Conservation (phyloP, 768 basidiomycete species). For the Russula dissimulans region DNA sequence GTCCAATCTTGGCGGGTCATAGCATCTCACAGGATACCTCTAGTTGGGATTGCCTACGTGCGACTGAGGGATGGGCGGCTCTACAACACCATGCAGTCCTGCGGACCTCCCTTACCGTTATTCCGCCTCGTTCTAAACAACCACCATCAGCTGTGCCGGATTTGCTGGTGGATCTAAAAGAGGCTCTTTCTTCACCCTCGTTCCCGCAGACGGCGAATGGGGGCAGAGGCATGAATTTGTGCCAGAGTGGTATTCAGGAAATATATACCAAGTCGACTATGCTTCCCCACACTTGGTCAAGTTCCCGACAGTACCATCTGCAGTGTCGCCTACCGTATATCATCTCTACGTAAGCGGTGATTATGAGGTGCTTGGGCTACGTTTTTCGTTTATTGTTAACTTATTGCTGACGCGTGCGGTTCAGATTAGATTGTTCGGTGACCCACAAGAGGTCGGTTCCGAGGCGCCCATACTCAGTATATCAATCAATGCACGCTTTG, state of each 20-base stretch:
- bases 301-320: conserved; percentile 41
- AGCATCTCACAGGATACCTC: neutral
- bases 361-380: conserved; percentile 51
- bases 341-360: conserved; percentile 70
- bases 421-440: conserved; percentile 79
- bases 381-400: neutral
- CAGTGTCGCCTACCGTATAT: conserved; percentile 41
- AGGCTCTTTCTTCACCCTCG: conserved; percentile 67
- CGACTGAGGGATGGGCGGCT: conserved; percentile 79
- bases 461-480: conserved; percentile 45
- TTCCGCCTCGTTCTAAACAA: conserved; percentile 31
- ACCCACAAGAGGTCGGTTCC: conserved; percentile 38
- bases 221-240: conserved; percentile 19
- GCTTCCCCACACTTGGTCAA: conserved; percentile 40
- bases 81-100: conserved; percentile 74
- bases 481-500: conserved; percentile 36
- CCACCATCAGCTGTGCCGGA: conserved; percentile 27
- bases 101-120: conserved; percentile 51
- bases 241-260: conserved; percentile 70
- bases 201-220: conserved; percentile 32
- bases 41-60: conserved; percentile 66
- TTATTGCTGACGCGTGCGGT: neutral
- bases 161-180: conserved; percentile 55
- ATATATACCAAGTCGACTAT: conserved; percentile 66
- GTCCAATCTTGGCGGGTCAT: neutral